Evolutionary conservation across 768 basidiomycete genomes (phyloP).

Genomic region (Mycena floridula): DNA sequence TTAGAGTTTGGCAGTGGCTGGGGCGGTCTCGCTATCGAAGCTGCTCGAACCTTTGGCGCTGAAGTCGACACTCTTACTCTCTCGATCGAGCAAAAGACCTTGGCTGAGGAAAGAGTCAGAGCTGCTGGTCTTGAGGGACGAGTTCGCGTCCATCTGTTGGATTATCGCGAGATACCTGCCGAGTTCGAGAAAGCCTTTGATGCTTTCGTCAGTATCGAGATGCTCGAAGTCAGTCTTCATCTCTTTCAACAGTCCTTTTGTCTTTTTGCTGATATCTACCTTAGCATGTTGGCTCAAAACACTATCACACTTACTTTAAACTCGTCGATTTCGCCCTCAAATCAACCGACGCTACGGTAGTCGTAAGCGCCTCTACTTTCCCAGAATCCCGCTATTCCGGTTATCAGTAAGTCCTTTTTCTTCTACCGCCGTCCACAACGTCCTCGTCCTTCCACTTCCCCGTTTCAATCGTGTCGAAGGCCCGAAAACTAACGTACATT

Average conservation of each 20-base stretch:
- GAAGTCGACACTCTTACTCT: constrained; percentile 88
- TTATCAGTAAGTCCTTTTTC: constrained; percentile 61
- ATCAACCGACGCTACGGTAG: constrained; percentile 55
- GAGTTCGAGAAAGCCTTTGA: constrained; percentile 80
- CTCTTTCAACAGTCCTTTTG: not conserved
- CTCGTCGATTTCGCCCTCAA: constrained; percentile 78
- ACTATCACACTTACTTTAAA: constrained; percentile 68
- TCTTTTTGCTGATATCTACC: not conserved
- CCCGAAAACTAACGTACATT: constrained; percentile 3
- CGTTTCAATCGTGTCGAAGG: too few species aligned
- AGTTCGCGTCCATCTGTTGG: constrained; percentile 83
- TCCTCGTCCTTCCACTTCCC: too few species aligned
- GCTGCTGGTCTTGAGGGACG: constrained; percentile 62
- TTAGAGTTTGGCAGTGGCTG: constrained; percentile 93
- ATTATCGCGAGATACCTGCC: constrained; percentile 83
- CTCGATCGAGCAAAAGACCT: constrained; percentile 78
- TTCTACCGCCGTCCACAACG: too few species aligned
- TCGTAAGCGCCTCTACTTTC: constrained; percentile 66
- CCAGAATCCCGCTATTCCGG: constrained; percentile 61
- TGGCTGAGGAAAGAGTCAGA: constrained; percentile 80
- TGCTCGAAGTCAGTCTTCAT: constrained; percentile 55
- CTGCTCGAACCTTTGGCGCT: constrained; percentile 65
- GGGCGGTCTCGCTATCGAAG: constrained; percentile 88
- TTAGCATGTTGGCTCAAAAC: constrained; percentile 48
- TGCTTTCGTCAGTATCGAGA: constrained; percentile 72